A percentile compares a stretch with the other conserved stretches of the same genome.
phyloP scores from a whole-genome alignment of 2,329 filamentous ascomycete genomes.

The Colletotrichum incanum region DNA sequence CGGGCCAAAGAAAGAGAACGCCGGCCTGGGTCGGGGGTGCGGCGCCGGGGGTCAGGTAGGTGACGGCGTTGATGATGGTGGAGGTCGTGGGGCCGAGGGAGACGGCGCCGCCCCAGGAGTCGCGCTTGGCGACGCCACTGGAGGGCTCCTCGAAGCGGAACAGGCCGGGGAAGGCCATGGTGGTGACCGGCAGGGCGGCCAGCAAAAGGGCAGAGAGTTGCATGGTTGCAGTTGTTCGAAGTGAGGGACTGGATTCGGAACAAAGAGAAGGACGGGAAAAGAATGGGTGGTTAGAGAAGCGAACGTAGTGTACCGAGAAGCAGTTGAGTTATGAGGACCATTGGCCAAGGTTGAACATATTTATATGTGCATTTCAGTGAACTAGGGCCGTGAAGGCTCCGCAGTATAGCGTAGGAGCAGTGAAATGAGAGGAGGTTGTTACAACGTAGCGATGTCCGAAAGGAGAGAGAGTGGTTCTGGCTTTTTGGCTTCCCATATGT shows the following conservation, averaged over 20 bases:
- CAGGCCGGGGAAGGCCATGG: slow-evolving; percentile 32
- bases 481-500: slow-evolving; percentile 5
- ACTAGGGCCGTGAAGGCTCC: not conserved
- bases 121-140: slow-evolving; percentile 26
- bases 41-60: slow-evolving; percentile 54
- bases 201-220: slow-evolving; percentile 31
- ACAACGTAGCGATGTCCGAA: no score
- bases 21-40: slow-evolving; percentile 43
- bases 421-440: not conserved
- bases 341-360: not conserved
- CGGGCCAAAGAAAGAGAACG: slow-evolving; percentile 60
- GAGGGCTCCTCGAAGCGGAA: slow-evolving; percentile 28
- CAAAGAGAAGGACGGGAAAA: slow-evolving; percentile 12
- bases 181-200: slow-evolving; percentile 22
- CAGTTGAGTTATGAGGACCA: not conserved
- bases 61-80: slow-evolving; percentile 57
- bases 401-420: not conserved
- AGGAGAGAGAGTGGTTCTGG: no score
- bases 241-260: slow-evolving; percentile 12
- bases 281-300: slow-evolving; percentile 22
- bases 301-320: not conserved
- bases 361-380: not conserved
- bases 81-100: slow-evolving; percentile 32
- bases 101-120: slow-evolving; percentile 33
- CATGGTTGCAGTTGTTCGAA: slow-evolving; percentile 10